Percentiles rank a stretch among this genome's conserved stretches.
Conservation (phyloP, 2,329 filamentous ascomycete genomes). For the Scytalidium lignicola region DNA sequence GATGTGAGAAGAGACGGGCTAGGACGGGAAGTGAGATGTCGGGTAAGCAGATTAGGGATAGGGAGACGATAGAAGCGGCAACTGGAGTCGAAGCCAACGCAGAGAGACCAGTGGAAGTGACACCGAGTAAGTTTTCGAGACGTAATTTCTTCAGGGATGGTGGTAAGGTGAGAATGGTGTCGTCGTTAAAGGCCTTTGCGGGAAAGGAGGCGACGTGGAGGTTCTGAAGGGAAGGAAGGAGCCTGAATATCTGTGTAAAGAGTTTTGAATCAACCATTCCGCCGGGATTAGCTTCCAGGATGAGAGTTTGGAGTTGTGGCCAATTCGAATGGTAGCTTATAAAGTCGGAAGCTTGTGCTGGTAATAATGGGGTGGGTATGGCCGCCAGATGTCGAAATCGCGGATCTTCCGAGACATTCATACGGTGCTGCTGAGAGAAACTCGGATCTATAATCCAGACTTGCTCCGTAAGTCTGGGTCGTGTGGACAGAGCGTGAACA, state of each 20-base stretch:
- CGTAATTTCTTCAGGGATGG: slow-evolving; percentile 46
- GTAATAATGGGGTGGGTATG: slow-evolving; percentile 34
- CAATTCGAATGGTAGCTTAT: slow-evolving; percentile 49
- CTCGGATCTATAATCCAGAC: slow-evolving; percentile 46
- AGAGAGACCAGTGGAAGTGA: slow-evolving; percentile 52
- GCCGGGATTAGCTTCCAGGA: slow-evolving; percentile 54
- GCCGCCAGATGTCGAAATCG: slow-evolving; percentile 16
- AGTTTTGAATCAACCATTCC: slow-evolving; percentile 48
- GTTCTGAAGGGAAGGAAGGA: slow-evolving; percentile 49
- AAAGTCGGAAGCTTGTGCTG: slow-evolving; percentile 39
- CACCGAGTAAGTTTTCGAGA: slow-evolving; percentile 49
- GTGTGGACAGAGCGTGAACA: slow-evolving; percentile 54
- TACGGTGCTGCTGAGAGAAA: slow-evolving; percentile 30
- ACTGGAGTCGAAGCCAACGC: slow-evolving; percentile 47
- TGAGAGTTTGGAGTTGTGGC: slow-evolving; percentile 49
- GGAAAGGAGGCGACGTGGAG: slow-evolving; percentile 56
- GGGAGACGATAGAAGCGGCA: slow-evolving; percentile 39
- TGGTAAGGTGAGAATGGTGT: slow-evolving; percentile 49
- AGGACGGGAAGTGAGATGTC: slow-evolving; percentile 52
- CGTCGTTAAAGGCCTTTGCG: slow-evolving; percentile 51
- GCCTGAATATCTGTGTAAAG: slow-evolving; percentile 43
- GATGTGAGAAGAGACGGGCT: slow-evolving; percentile 52
- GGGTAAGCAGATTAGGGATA: slow-evolving; percentile 52
- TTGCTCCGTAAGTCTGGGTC: slow-evolving; percentile 50
- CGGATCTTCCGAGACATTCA: slow-evolving; percentile 16